Percentiles rank a stretch among this genome's conserved stretches.
phyloP scores from a whole-genome alignment of 306 rosid genomes.

The Quercus parvula region DNA sequence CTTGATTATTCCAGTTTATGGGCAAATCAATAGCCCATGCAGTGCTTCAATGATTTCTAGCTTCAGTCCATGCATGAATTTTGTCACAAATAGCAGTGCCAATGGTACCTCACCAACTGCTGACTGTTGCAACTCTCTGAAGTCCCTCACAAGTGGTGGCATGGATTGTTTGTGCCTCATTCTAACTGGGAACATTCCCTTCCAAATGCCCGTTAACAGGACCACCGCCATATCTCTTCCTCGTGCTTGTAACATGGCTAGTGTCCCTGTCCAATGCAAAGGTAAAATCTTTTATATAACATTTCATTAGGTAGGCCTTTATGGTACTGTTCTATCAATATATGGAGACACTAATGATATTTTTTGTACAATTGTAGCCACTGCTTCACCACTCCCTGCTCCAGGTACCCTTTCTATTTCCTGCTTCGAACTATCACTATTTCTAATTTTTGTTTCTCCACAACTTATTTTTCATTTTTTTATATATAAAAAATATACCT shows the following conservation, averaged over 20 bases:
- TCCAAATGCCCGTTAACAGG: conserved; percentile 59
- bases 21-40: conserved; percentile 64
- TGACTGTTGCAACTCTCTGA: conserved; percentile 58
- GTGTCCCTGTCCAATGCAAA: conserved; percentile 74
- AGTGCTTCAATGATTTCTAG: conserved; percentile 35
- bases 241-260: conserved; percentile 75
- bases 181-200: conserved; percentile 48
- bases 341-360: not conserved
- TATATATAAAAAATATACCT: no score
- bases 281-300: conserved; percentile 10
- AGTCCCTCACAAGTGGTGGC: conserved; percentile 43
- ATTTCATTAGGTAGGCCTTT: not conserved
- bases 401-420: conserved; percentile 49
- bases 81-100: conserved; percentile 51
- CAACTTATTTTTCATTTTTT: no score
- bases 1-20: conserved; percentile 31
- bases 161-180: conserved; percentile 66
- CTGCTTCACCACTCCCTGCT: conserved; percentile 60
- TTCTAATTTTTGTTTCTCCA: no score
- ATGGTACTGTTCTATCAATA: not conserved
- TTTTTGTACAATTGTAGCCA: conserved; percentile 43
- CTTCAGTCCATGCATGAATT: conserved; percentile 61
- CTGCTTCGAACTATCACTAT: not conserved
- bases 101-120: conserved; percentile 61
- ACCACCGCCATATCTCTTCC: conserved; percentile 76